phyloP scores from a whole-genome alignment of 2,329 filamentous ascomycete genomes.

The Colletotrichum cereale region DNA sequence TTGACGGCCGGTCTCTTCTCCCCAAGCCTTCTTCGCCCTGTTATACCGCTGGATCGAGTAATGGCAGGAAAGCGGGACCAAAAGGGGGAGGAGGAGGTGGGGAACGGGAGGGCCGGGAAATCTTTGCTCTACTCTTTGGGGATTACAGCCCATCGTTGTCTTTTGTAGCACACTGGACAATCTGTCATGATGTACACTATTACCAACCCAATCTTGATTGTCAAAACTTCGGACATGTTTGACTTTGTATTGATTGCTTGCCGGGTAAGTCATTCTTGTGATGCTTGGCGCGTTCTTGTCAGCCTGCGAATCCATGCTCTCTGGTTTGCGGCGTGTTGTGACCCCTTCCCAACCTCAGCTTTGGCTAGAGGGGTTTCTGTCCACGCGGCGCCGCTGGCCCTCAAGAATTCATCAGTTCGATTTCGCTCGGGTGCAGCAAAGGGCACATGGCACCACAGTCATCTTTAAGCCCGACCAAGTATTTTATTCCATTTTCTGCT shows the following conservation, averaged over 20 bases:
- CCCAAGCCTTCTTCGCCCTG: background rate
- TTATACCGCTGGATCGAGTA: background rate
- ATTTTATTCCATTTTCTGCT: background rate
- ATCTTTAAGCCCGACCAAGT: background rate
- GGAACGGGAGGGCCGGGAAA: background rate
- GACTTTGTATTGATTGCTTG: background rate
- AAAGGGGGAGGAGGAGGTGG: background rate
- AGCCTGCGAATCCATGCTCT: too few species aligned
- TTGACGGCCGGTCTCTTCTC: background rate
- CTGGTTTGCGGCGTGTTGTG: background rate
- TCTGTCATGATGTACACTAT: slow-evolving; percentile 15
- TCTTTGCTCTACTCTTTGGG: background rate
- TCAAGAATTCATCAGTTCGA: background rate
- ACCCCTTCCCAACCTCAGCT: background rate
- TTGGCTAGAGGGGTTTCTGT: background rate
- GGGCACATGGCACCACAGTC: background rate
- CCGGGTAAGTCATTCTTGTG: background rate
- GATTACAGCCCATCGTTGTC: background rate
- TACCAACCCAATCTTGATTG: background rate
- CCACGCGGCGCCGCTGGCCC: background rate
- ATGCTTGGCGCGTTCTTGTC: background rate
- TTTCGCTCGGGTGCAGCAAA: background rate
- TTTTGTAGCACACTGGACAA: background rate
- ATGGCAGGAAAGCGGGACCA: background rate
- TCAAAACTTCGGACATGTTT: background rate